Base-by-base conservation (phyloP, 352 stramenopile species). In the Phytophthora brassicae region DNA sequence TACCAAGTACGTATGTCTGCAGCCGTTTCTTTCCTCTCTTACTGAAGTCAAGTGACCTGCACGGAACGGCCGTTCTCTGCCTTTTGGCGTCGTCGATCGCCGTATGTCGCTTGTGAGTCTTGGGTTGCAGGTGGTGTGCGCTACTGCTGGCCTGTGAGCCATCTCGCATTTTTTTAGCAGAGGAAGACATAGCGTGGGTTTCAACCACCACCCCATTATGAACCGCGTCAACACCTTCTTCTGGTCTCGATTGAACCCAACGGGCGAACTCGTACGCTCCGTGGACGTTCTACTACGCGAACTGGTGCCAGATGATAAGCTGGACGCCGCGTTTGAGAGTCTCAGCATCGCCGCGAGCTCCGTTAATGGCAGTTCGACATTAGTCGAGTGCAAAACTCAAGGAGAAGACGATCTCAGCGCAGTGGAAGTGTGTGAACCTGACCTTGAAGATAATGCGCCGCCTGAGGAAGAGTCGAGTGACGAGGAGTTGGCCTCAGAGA, bases 161-260 rank as follows among this genome's bases (percentile, higher is more conserved):
- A 73, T 70, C 60, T 73, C 46, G 48, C 45, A 63, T 61, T 70
- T 68, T n/a, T n/a, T n/a, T n/a, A n/a, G n/a, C n/a, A n/a, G n/a
- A 20, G 44, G 6, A 50, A 50, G 47, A 55, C 19, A 31, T 7
- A 12, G 20, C 14, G 13, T 39, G 38, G 51, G 0, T 28, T 39
- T 22, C n/a, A 23, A 31, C 42, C 33, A 53, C 22, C 46, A 38
- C 14, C 6, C 0, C n/a, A 64, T 42, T 8, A 79, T 79, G 70
- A 73, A 79, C 64, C 75, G 64, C 33, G 79, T 92, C 75, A 92
- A 92, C 70, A 84, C 83, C 7, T 92, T 92, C 68, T 90, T 92
- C 60, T 92, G 83, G 81, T 75, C 81, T 9, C 75, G 81, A 12
- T 61, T 81, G 13, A 89, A 90, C 65, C 79, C 83, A 33, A 87